Evolutionary conservation across 164 flowering plant genomes (phyloP), one percentile per base, ranked within the genome.

Genomic region (Vitis rotundifolia): DNA sequence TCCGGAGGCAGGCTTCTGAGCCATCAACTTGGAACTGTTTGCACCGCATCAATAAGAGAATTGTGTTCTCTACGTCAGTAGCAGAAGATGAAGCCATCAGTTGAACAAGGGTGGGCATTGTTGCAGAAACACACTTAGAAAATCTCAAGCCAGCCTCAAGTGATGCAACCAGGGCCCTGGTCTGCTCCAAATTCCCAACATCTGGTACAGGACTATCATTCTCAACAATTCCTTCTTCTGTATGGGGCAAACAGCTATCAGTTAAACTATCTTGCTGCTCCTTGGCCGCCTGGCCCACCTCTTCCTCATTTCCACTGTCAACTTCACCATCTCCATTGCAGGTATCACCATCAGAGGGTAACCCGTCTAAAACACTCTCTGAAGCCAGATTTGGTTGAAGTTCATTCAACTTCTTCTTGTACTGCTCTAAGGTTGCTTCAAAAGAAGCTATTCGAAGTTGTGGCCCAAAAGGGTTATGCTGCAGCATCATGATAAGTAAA

Each of bases 391-490:
- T 73, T 58, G 94, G 92, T 68, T 77, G 84, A 73, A 89, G 89
- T 59, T 83, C 91, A 64, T 71, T 68, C 67, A 96, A 80, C 75
- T 81, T 91, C 75, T 86, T 88, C 80, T 82, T 89, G 77, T 96
- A 96, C 76, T 90, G 88, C 72, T 90, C 91, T 68, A 96, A 71
- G 44, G 99, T 93, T 67, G 94, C 94, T 79, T 89, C 91, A 79
- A 96, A 96, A 59, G 98, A 91, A 73, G 89, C 79, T 77, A 81
- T 71, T 49, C 92, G 85, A 48, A 96, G 97, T 71, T 91, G 97
- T 49, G 99, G 99, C 28, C 99, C 99, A 83, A 96, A 96, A 28
- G 99, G 99, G 63, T 96, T 96, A 68, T 93, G 94, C 78, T 96
- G 98, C 81, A 96, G 71, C 99, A 96, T 96, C 79, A 81, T 79